Percentiles rank a stretch among this genome's conserved stretches.
phyloP scores from a whole-genome alignment of 345 rosid species.

The Erodium maritimum region DNA sequence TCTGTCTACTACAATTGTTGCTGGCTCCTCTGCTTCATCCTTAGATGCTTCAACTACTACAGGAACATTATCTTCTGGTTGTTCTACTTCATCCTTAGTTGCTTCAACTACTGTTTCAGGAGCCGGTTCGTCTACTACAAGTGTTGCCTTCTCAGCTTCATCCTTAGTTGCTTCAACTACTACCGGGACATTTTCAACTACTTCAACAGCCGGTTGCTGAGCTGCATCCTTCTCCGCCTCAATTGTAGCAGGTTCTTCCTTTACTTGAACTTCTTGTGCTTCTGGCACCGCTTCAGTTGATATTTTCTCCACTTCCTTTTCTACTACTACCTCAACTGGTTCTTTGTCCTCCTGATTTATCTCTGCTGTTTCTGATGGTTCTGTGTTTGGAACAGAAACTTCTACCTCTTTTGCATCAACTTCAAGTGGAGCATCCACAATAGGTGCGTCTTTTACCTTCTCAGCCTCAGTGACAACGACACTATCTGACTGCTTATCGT shows the following conservation, averaged over 20 bases:
- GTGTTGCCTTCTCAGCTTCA: not conserved
- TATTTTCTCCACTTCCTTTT: not conserved
- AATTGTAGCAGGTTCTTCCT: no score
- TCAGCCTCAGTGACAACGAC: not conserved
- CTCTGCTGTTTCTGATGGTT: no score
- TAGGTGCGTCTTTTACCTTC: not conserved
- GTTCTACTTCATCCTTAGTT: no score
- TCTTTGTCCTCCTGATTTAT: no score
- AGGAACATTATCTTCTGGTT: not conserved
- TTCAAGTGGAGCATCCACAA: not conserved
- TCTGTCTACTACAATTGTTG: not conserved
- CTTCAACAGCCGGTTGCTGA: not conserved
- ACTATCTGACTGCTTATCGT: not conserved
- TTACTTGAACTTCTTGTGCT: not conserved
- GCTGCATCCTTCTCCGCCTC: not conserved
- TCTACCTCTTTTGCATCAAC: not conserved
- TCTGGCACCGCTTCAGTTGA: not conserved
- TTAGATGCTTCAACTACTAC: conserved; percentile 2
- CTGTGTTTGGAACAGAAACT: no score
- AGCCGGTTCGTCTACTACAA: not conserved
- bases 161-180: conserved; percentile 2
- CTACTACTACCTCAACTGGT: not conserved
- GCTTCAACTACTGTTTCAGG: conserved; percentile 4
- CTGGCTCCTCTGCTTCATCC: not conserved
- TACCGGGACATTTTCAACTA: not conserved